Base-by-base conservation (phyloP, 139 green algal species). In the Haematococcus lacustris region DNA sequence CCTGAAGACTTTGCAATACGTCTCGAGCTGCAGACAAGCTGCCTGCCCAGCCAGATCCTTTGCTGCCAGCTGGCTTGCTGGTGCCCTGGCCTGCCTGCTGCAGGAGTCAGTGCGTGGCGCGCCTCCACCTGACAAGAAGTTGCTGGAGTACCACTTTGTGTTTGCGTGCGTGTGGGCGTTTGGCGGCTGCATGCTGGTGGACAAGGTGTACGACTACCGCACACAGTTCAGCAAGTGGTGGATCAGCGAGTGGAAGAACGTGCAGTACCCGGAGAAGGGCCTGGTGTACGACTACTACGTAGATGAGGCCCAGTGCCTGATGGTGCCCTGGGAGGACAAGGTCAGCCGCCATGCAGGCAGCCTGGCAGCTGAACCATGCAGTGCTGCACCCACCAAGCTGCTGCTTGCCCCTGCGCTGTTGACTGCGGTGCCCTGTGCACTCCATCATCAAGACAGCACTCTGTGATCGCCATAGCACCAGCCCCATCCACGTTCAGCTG, bases 281-380 rank as follows among this genome's bases (percentile, higher is more conserved):
- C 72, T 88, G 30, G 92, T 97, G 32, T 97, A 89, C 76, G 92
- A 97, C 72, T 97, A 95, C 83, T 97, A 89, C 69, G 89, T 97
- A 28, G 86, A 97, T 70, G 82, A 91, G 65, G 51, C 83, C 6
- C 73, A 70, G 33, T 67, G 68, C 62, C 68, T 82, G 38, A 93
- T 95, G 90, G 80, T 83, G 71, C 86, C 82, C 21, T 96, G 91
- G 91, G 85, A 87, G 39, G 84, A 90, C 51, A 78, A 78, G 41
- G 76, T 81, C 0, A 3, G 47, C 71, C 64, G 39, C 68, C 75
- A 32, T 26, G n/a, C n/a, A n/a, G n/a, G n/a, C n/a, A n/a, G n/a
- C n/a, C n/a, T n/a, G n/a, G n/a, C n/a, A n/a, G n/a, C n/a, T n/a
- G n/a, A n/a, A n/a, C n/a, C n/a, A n/a, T n/a, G n/a, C n/a, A n/a